Evolutionary conservation across 169 alveolate species (phyloP), one percentile per base, ranked within the genome.

Genomic region (Cryptosporidium sp.): DNA sequence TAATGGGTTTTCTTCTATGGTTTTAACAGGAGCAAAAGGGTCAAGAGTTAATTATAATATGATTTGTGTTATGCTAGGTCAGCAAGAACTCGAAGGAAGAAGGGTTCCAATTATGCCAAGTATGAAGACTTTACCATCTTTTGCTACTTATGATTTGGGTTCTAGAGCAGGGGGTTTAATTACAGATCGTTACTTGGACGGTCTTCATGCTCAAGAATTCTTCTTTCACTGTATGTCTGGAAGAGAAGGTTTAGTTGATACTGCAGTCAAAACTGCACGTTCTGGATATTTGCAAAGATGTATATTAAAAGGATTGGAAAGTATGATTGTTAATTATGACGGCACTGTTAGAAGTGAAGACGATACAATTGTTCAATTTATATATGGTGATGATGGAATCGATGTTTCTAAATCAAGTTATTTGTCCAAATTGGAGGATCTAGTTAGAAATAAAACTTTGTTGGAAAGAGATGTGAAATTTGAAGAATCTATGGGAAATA

Each of bases 161-260:
- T 97, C 99, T 31, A 92, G 99, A 53, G 97, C 98, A 39, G 97
- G 98, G 62, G 99, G 99, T 1, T 95, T 95, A 86, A 95, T 98
- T 16, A 94, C 99, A 5, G 99, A 98, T 92, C 96, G 99, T 69
- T 98, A 97, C 92, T 94, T 98, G 39, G 97, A 98, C 21, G 99
- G 99, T 1, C 92, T 97, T 6, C 94, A 99, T 75, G 99, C 99
- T 7, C 97, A 97, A 92, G 99, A 98, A 93, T 98, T 96, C 95
- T 98, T 95, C 92, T 98, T 97, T 97, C 99, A 98, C 93, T 97
- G 99, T 85, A 98, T 98, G 99, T 99, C 99, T 16, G 99, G 99
- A 14, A 96, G 99, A 91, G 99, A 98, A 94, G 99, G 99, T 21
- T 94, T 98, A 45, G 98, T 98, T 70, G 99, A 98, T 92, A 98